Evolutionary conservation across 148 eudicot species (phyloP), one percentile per base, ranked within the genome.

Genomic region (Selenicereus undatus): DNA sequence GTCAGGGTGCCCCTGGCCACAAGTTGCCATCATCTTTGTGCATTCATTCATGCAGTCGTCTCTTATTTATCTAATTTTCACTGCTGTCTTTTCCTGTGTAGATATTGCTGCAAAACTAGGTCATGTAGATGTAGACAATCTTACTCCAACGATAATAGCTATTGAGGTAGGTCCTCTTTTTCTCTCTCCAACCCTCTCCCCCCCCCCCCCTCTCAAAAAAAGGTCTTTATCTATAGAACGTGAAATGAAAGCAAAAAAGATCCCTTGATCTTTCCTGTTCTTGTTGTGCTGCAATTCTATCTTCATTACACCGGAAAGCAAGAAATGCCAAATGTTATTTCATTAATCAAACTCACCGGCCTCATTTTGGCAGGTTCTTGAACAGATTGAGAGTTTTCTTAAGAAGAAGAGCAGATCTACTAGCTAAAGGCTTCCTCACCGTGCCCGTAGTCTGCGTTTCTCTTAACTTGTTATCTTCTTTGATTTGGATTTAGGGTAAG

Each of bases 71-170:
- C 32, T 43, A 48, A 17, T 60, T 9, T 43, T 73, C 14, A 30
- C 54, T 52, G 11, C 30, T 16, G 6, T 42, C n/a, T 58, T 78
- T 20, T 35, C 50, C 26, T 45, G 3, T 83, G 82, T 89, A 91
- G 92, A 76, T 58, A 83, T 91, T 16, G 92, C 94, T 14, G 70
- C 87, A 11, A 91, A 88, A 85, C 87, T 78, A 71, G 92, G 94
- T 77, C 71, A 83, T 58, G 36, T 76, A 58, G 86, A 88, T 79
- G 92, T 89, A 71, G 82, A 83, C 73, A 84, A 86, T 76, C 71
- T 91, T 58, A 87, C 88, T 73, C 90, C 94, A 10, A 76, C 80
- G 60, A 76, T 58, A 20, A 91, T 91, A 56, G 87, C 90, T 8
- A 84, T 86, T 76, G 94, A 89, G 94, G 92, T 89, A 72, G 60